Evolutionary conservation across 1,139 yeast genomes (phyloP).

Genomic region (Hyphopichia wangnamkhiaoensis): DNA sequence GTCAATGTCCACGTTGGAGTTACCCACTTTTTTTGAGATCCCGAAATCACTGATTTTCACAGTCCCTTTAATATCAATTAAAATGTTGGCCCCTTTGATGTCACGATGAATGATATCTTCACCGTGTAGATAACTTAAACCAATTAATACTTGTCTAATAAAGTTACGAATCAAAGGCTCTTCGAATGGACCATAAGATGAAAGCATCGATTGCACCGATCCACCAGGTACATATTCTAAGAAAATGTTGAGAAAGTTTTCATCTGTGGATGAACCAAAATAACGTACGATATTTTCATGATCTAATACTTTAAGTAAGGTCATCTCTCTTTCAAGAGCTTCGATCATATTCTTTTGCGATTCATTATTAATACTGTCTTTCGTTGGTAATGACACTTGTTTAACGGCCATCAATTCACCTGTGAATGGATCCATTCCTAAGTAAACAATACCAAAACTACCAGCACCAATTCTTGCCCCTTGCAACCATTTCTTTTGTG

Average conservation of each 20-base stretch:
- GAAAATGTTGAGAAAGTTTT: slow-evolving; percentile 72
- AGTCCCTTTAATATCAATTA: slow-evolving; percentile 87
- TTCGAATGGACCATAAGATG: slow-evolving; percentile 88
- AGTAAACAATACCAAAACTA: slow-evolving; percentile 88
- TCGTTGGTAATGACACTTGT: slow-evolving; percentile 73
- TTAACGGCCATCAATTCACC: slow-evolving; percentile 98
- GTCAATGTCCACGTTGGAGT: slow-evolving; percentile 20
- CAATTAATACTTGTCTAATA: slow-evolving; percentile 79
- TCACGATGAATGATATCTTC: slow-evolving; percentile 88
- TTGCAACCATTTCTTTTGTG: slow-evolving; percentile 84
- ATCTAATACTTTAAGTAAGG: slow-evolving; percentile 70
- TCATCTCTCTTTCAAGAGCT: slow-evolving; percentile 85
- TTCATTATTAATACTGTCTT: slow-evolving; percentile 32
- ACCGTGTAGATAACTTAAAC: slow-evolving; percentile 77
- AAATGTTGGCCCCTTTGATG: slow-evolving; percentile 88
- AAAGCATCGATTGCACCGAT: slow-evolving; percentile 82
- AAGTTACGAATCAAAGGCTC: slow-evolving; percentile 85
- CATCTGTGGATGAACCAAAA: slow-evolving; percentile 80
- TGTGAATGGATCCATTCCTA: slow-evolving; percentile 88
- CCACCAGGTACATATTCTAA: slow-evolving; percentile 98
- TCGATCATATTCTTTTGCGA: slow-evolving; percentile 68
- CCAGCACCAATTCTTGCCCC: slow-evolving; percentile 96
- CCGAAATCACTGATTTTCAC: slow-evolving; percentile 95
- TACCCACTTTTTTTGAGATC: slow-evolving; percentile 74
- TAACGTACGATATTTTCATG: slow-evolving; percentile 94